Base-by-base conservation (phyloP, 2,329 filamentous ascomycete genomes). In the Ophiocordyceps camponoti-floridani region DNA sequence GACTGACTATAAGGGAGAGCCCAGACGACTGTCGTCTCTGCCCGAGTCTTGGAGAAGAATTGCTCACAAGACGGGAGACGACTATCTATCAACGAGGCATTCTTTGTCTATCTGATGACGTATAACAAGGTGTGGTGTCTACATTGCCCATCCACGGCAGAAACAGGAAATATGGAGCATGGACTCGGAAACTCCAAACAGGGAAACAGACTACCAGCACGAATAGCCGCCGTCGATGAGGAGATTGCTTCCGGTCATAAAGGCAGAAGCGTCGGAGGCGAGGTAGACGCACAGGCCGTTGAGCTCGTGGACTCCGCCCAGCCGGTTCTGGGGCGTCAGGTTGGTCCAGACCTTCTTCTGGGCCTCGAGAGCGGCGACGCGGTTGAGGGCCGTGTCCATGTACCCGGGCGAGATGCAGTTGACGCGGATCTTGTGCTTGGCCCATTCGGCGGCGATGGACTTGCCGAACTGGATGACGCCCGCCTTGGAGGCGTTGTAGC, bases 331-430 rank as follows among this genome's bases (percentile, higher is more conserved):
- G 10, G 83, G 83, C 8, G 82, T 87, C 49, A 83, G 59, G 35
- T 73, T 74, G 54, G 75, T 76, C 83, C 83, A 87, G 62, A 85
- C 83, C 64, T 79, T 80, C 77, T 86, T 86, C 70, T 86, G 80
- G 42, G 79, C 81, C 50, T 87, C 82, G 18, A 87, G 76, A 37
- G 79, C 79, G 19, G 82, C 81, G 8, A 84, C 81, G 48, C 79
- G 78, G 73, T 86, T 88, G 49, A 86, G 69, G 5, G 79, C 81
- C 5, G 84, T 91, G 67, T 88, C 82, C 79, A 89, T 88, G 68
- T 89, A 89, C 28, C 84, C 84, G 18, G 84, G 84, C 7, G 79
- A 84, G 63, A 89, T 86, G 62, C 77, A 81, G 72, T 91, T 91
- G 56, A 88, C 83, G 35, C 84, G 79, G 57, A 89, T 86, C 53